Base-by-base conservation (phyloP, 257 asterid genomes). In the Henckelia pumila region DNA sequence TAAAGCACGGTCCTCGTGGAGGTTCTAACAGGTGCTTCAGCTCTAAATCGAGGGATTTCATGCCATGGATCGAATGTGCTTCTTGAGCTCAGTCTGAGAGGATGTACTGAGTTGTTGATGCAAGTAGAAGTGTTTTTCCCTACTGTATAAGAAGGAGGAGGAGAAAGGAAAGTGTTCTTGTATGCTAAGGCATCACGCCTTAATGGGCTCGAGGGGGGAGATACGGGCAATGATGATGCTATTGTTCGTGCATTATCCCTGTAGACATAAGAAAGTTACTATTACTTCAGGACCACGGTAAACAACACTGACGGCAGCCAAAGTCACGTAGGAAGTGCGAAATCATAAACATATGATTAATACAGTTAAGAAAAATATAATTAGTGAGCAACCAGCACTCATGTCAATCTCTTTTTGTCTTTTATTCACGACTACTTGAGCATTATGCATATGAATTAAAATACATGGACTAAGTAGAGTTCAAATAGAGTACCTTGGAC, bases 131-230 rank as follows among this genome's bases (percentile, higher is more conserved):
- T 77, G 71, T 69, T 84, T 62, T 83, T 96, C 30, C 82, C 89
- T 3, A 71, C 72, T 0, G n/a, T 78, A 71, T 78, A 85, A 10
- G 95, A 80, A 26, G 96, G 93, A 32, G 90, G 95, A 17, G 96
- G 97, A 70, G 98, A 86, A 20, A 86, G 89, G 53, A 86, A 83
- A 57, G 80, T 77, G 79, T 82, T 88, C 72, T 68, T 81, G 72
- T 77, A 78, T 8, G 85, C 84, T 50, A 76, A 76, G 61, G 79
- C 91, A 22, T 85, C 78, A 1, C 79, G 89, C 67, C 95, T 80
- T 49, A 88, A 77, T 5, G 98, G 98, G 73, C 98, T 91, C 8
- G 96, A 88, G 28, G 89, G 77, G 17, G 98, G 95, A 68, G 98
- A 92, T 59, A 89, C 97, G 0, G 98, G 98, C 75, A 89, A 65